phyloP scores from a whole-genome alignment of 805 yeast species.

The Hanseniaspora pseudoguilliermondii region DNA sequence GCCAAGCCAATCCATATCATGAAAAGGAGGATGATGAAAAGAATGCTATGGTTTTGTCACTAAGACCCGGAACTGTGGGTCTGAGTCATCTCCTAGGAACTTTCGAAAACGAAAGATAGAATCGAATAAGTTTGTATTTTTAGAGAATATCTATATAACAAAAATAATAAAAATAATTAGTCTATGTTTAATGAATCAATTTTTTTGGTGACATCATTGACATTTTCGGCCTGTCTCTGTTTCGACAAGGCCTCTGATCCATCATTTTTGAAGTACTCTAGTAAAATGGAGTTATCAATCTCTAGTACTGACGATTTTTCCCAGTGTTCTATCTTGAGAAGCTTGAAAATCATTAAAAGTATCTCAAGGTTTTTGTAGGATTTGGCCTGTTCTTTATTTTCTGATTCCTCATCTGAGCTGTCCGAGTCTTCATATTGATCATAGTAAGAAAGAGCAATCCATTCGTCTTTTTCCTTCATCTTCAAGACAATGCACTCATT shows the following conservation, averaged over 20 bases:
- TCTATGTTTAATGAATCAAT: background rate
- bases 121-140: too few species aligned
- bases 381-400: background rate
- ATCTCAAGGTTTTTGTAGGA: background rate
- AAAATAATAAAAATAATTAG: background rate
- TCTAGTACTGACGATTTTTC: background rate
- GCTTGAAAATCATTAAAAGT: background rate
- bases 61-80: constrained; percentile 6
- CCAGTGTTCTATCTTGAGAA: background rate
- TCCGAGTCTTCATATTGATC: background rate
- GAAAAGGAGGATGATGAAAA: background rate
- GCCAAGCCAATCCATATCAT: background rate
- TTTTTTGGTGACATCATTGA: background rate
- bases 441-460: constrained; percentile 1
- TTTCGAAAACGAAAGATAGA: background rate
- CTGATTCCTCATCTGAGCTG: background rate
- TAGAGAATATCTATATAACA: background rate
- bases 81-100: constrained; percentile 1
- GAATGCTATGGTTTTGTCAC: constrained; percentile 6
- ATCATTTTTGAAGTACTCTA: background rate
- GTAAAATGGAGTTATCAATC: background rate
- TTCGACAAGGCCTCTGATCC: background rate
- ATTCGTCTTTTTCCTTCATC: background rate
- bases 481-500: constrained; percentile 1
- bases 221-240: background rate